These are phyloP conservation scores for Phellinidium pouzarii DNA, from an alignment of 1,284 basidiomycete species.

Conservation along the genomic window DNA sequence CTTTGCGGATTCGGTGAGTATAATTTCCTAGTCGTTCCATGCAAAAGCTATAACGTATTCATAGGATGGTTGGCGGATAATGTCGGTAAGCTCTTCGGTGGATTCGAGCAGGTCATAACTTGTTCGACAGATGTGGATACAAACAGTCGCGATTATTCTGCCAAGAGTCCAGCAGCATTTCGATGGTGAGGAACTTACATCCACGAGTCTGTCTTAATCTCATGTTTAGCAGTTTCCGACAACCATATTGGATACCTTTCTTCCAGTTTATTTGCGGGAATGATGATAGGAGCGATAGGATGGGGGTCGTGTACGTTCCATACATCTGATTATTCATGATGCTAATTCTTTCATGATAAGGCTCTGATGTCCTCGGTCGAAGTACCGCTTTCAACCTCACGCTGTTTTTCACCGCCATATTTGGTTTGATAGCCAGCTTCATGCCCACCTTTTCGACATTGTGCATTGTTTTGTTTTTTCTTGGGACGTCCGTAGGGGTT, in stretches of 20 bases:
- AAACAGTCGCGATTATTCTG: slow-evolving; percentile 84
- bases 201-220: slow-evolving; percentile 11
- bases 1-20: slow-evolving; percentile 82
- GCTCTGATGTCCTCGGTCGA: slow-evolving; percentile 79
- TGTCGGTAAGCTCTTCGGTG: slow-evolving; percentile 36
- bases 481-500: slow-evolving; percentile 89
- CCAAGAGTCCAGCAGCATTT: slow-evolving; percentile 90
- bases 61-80: slow-evolving; percentile 84
- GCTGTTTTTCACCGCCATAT: slow-evolving; percentile 82
- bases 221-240: slow-evolving; percentile 54
- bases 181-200: slow-evolving; percentile 39
- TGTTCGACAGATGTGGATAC: slow-evolving; percentile 75
- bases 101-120: slow-evolving; percentile 26
- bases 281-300: slow-evolving; percentile 93
- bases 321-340: not conserved
- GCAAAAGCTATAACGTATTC: not conserved
- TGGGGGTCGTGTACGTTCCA: slow-evolving; percentile 76
- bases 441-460: slow-evolving; percentile 67
- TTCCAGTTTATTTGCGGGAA: slow-evolving; percentile 82
- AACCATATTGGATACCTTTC: slow-evolving; percentile 69
- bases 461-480: slow-evolving; percentile 76
- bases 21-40: not conserved
- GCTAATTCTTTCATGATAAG: slow-evolving; percentile 20
- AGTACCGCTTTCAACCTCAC: slow-evolving; percentile 90
- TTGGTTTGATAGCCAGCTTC: slow-evolving; percentile 80